Evolutionary conservation across 2,329 filamentous ascomycete genomes (phyloP), one percentile per base, ranked within the genome.

Genomic region (Apiospora arundinis): DNA sequence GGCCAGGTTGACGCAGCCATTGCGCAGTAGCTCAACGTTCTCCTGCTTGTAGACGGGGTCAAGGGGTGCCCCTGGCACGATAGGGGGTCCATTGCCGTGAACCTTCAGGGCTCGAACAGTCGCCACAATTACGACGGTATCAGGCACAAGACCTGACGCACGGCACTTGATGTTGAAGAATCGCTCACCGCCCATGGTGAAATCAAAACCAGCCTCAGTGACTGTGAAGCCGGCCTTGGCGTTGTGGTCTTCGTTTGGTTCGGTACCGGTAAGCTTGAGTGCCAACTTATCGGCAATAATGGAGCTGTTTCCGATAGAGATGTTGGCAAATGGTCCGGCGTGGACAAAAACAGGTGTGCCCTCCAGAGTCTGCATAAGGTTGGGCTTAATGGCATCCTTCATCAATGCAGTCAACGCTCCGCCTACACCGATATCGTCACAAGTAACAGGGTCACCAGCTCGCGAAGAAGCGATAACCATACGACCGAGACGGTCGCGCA

Each of bases 91-190:
- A 71, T 95, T 96, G 70, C 96, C 96, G 82, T 99, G 96, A 4
- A 98, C 95, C 88, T 99, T 99, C 74, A 99, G 88, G 8, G 96
- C 96, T 76, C 96, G 92, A 65, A 99, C 93, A 2, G 96, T 99
- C 32, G 96, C 95, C 48, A 99, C 96, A 72, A 99, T 92, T 63
- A 99, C 94, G 8, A 97, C 95, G 1, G 95, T 94, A 79, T 99
- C 96, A 1, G 96, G 96, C 2, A 94, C 90, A 65, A 99, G 91
- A 32, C 95, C 95, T 7, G 95, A 98, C 12, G 95, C 93, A 73
- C 96, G 93, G 85, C 96, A 98, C 88, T 99, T 99, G 88, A 99
- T 98, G 87, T 99, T 98, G 91, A 99, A 98, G 89, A 99, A 99
- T 69, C 96, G 93, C 88, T 99, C 96, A 74, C 96, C 96, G 75